Evolutionary conservation across 768 basidiomycete genomes (phyloP), one percentile per base, ranked within the genome.

Genomic region (Russula lepida): DNA sequence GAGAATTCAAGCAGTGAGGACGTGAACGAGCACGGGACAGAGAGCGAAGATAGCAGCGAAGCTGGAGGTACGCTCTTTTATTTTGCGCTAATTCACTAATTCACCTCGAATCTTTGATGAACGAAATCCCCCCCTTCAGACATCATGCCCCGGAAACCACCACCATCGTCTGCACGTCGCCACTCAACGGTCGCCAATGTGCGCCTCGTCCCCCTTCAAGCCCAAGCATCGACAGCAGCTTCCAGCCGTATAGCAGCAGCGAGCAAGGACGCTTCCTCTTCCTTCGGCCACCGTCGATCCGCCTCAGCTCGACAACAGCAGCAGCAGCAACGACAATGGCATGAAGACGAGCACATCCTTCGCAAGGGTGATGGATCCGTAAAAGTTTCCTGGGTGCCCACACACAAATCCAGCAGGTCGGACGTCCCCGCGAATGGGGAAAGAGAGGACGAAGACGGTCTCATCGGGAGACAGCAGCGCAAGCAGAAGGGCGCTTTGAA

Each of bases 311-410:
- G 52, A 50, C 66, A 66, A 15, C 59, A 33, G 4, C 33, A 33
- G 12, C 67, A 66, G 11, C 58, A 33, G 12, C 12, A 27, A 33
- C 15, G 15, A 44, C n/a, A 30, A 28, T 6, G 12, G 23, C 12
- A 13, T 37, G 33, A 47, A 48, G 27, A 58, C 54, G 41, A 69
- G 54, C 37, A 58, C 68, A 25, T 70, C 61, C 39, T 67, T 60
- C 47, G 60, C 60, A 56, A 73, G 54, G 74, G 72, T 15, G 86
- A 86, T 67, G 86, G 86, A 13, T 85, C 83, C 12, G 83, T 92
- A 81, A 92, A 94, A 71, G 84, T 92, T 73, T 88, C 82, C 52
- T 95, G 92, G 82, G 76, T 89, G 32, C 92, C 92, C 2, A 81
- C 80, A 27, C 63, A 72, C 28, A 56, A 54, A 50, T 56, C 53